Evolutionary conservation across 2,329 filamentous ascomycete genomes (phyloP), one percentile per base, ranked within the genome.

Genomic region (Herpotrichia juniperi): DNA sequence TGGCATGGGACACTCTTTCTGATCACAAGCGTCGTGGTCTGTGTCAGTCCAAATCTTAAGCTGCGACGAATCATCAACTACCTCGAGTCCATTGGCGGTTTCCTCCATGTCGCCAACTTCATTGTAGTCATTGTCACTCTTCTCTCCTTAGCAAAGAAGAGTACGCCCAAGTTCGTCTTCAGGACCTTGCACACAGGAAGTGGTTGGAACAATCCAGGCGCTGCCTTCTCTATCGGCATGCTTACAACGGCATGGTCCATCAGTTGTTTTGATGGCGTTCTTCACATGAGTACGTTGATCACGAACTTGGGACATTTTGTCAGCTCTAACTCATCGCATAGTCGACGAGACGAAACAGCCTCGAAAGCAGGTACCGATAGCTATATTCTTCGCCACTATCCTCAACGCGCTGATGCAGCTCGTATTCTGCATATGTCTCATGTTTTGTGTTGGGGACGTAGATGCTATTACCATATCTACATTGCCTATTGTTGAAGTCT

Each of bases 1-100:
- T 82, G 78, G 77, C 79, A 82, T 47, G 73, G 68, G 3, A 81
- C 79, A 0, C 63, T 82, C 1, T 61, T 81, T 3, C 71, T 76
- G 49, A 78, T 75, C 51, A 76, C 74, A 1, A 63, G 78, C 17
- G 64, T 51, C 3, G 19, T 66, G 2, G 51, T 76, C 16, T 61
- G 69, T 1, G 52, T 74, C 1, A 51, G 59, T 5, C 64, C 77
- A 45, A 81, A 81, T 54, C 71, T 73, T 2, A 64, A 75, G 17
- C 66, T 74, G 6, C 75, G 75, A 1, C 71, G 66, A 4, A 52
- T 75, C 3, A 63, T 81, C 2, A 79, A 78, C 2, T 56, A 67
- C 3, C 61, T 80, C 30, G 80, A 83, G 56, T 73, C 73, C 1
- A 56, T 77, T 12, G 67, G 78, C 17, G 66, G 79, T 2, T 62